A percentile compares a stretch with the other conserved stretches of the same genome.
Evolutionary conservation across 345 rosid genomes (phyloP).

Genomic region (Salix suchowensis): DNA sequence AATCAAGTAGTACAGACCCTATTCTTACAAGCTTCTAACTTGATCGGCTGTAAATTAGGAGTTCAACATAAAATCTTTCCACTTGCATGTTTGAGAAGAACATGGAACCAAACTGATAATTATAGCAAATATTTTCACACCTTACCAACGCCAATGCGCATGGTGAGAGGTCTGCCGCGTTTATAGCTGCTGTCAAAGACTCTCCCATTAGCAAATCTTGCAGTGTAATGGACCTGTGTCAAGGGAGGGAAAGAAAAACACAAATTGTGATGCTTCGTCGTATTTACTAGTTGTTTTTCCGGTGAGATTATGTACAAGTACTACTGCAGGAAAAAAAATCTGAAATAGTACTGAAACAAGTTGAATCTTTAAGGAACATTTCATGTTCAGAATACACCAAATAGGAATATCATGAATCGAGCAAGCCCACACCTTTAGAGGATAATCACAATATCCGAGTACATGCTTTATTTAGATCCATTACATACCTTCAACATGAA

Average conservation of each 20-base stretch:
- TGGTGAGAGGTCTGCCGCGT: conserved; percentile 84
- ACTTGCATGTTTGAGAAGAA: not conserved
- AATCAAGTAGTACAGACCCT: not conserved
- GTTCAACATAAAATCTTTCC: not conserved
- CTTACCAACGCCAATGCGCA: conserved; percentile 96
- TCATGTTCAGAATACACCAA: not conserved
- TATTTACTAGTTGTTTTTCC: not conserved
- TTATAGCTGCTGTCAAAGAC: conserved; percentile 93
- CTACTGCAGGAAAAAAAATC: not conserved
- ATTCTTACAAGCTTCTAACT: not conserved
- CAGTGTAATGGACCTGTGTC: conserved; percentile 75
- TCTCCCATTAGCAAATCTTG: conserved; percentile 83
- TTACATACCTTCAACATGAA: not conserved
- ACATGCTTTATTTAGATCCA: not conserved
- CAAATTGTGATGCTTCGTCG: not conserved
- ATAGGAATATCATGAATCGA: not conserved
- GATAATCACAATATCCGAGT: not conserved
- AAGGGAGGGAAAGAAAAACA: not conserved
- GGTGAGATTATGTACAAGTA: not conserved
- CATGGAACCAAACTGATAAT: not conserved
- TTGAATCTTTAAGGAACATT: not conserved
- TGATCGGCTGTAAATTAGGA: not conserved
- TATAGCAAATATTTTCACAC: conserved; percentile 20
- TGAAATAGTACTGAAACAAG: not conserved
- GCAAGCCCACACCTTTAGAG: not conserved